A percentile compares a stretch with the other conserved stretches of the same genome.
phyloP scores from a whole-genome alignment of 1,284 basidiomycete genomes.

The Ganoderma lucidum region DNA sequence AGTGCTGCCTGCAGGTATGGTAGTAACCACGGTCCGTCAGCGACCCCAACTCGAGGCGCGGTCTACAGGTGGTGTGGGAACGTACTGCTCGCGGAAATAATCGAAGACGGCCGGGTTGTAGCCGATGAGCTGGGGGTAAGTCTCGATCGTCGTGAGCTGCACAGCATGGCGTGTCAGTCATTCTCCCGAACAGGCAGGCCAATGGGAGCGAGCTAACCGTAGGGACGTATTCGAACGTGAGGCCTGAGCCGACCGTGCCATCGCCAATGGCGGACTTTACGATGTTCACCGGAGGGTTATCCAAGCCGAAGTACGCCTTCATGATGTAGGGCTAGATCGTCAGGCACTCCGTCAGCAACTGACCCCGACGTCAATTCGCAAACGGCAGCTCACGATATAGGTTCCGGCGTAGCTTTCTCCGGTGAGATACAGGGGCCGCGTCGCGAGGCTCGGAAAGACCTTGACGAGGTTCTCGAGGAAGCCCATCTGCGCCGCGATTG shows the following conservation, averaged over 20 bases:
- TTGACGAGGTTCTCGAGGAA: slow-evolving; percentile 41
- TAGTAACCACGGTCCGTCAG: not conserved
- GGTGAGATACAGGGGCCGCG: slow-evolving; percentile 42
- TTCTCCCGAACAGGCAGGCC: not conserved
- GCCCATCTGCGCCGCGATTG: slow-evolving; percentile 31
- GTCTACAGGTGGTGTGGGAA: slow-evolving; percentile 21
- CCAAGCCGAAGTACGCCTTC: slow-evolving; percentile 69
- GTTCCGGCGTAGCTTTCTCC: slow-evolving; percentile 47
- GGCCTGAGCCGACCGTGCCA: slow-evolving; percentile 58
- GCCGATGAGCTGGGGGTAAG: slow-evolving; percentile 76
- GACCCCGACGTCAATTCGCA: not conserved
- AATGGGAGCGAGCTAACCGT: slow-evolving; percentile 50
- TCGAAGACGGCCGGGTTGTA: slow-evolving; percentile 71
- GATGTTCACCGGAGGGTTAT: slow-evolving; percentile 73
- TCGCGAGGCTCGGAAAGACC: slow-evolving; percentile 43
- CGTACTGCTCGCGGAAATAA: slow-evolving; percentile 74
- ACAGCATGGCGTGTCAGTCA: not conserved
- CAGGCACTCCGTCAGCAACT: not conserved
- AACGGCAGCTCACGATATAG: slow-evolving; percentile 47
- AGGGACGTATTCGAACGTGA: slow-evolving; percentile 59
- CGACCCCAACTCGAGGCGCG: not conserved
- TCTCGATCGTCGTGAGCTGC: slow-evolving; percentile 66
- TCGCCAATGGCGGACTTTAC: slow-evolving; percentile 76
- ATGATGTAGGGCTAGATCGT: slow-evolving; percentile 69
- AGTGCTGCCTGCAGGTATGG: slow-evolving; percentile 51